Percentiles rank a stretch among this genome's conserved stretches.
These are phyloP conservation scores for Eucalyptus microcorys DNA, from an alignment of 345 rosid species.

Conservation along the genomic window DNA sequence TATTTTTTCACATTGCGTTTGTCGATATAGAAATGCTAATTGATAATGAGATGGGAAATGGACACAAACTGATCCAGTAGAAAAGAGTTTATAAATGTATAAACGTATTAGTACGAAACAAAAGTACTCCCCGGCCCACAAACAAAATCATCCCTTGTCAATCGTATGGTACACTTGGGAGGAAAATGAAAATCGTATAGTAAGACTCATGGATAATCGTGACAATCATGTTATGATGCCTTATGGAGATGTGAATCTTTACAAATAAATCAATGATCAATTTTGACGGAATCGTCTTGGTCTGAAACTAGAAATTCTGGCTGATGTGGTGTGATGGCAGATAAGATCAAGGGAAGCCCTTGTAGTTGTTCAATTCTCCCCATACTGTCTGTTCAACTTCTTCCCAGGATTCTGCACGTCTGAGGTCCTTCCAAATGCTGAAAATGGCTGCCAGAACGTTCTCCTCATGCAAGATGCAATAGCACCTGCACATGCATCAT, in stretches of 20 bases:
- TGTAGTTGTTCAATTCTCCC: slow-evolving; percentile 59
- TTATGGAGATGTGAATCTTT: neutral
- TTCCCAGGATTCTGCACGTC: slow-evolving; percentile 65
- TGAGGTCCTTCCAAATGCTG: slow-evolving; percentile 62
- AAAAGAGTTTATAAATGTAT: neutral
- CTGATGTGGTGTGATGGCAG: neutral
- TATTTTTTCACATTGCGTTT: neutral
- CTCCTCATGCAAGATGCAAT: slow-evolving; percentile 78
- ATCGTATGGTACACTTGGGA: neutral
- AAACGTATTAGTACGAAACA: neutral
- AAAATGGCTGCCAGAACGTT: slow-evolving; percentile 79
- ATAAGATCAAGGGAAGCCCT: neutral
- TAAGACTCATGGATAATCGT: neutral
- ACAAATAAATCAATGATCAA: neutral
- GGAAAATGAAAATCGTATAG: neutral
- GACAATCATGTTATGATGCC: neutral
- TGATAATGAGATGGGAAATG: neutral
- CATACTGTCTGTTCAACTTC: slow-evolving; percentile 71
- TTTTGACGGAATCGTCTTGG: neutral
- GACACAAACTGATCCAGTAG: neutral
- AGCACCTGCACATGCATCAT: slow-evolving; percentile 47
- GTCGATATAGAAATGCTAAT: neutral
- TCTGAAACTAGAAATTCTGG: neutral
- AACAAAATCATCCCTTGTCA: neutral
- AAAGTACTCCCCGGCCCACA: neutral